Conservation (phyloP, 164 flowering plant species). For the Taxillus chinensis region DNA sequence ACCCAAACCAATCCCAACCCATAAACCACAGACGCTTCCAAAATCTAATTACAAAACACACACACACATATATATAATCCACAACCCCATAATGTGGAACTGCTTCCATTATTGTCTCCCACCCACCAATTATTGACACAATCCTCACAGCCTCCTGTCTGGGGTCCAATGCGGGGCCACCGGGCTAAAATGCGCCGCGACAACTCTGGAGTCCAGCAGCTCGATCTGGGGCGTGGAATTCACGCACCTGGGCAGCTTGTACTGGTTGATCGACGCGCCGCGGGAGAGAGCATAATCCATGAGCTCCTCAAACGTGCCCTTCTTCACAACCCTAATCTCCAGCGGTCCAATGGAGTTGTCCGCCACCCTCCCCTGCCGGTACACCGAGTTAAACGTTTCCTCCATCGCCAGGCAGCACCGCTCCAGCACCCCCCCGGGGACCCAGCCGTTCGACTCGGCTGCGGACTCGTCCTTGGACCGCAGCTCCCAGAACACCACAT, state of each 20-base stretch:
- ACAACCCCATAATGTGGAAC: too few relatives aligned
- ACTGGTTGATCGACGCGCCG: conserved; percentile 80
- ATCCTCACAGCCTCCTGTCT: conserved; percentile 18
- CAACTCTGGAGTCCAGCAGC: conserved; percentile 54
- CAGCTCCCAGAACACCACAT: conserved; percentile 69
- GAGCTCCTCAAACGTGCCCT: conserved; percentile 70
- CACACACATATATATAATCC: too few relatives aligned
- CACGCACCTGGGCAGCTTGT: conserved; percentile 74
- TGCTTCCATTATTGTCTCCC: too few relatives aligned
- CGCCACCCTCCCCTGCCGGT: conserved; percentile 58
- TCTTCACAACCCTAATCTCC: conserved; percentile 59
- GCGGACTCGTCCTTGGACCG: conserved; percentile 25
- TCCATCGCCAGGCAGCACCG: conserved; percentile 68
- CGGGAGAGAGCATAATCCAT: conserved; percentile 81
- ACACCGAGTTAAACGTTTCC: conserved; percentile 64
- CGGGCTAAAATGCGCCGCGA: conserved; percentile 55
- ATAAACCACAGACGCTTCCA: too few relatives aligned
- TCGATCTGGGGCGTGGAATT: conserved; percentile 59
- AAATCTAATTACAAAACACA: too few relatives aligned
- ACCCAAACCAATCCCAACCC: too few relatives aligned
- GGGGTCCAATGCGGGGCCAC: conserved; percentile 52
- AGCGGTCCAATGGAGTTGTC: conserved; percentile 63
- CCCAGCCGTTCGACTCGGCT: conserved; percentile 6
- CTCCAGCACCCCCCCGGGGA: conserved; percentile 26
- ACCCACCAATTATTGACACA: too few relatives aligned